These are phyloP conservation scores for Penicillium dipodomyicola DNA, from an alignment of 495 filamentous ascomycete genomes.

Conservation along the genomic window DNA sequence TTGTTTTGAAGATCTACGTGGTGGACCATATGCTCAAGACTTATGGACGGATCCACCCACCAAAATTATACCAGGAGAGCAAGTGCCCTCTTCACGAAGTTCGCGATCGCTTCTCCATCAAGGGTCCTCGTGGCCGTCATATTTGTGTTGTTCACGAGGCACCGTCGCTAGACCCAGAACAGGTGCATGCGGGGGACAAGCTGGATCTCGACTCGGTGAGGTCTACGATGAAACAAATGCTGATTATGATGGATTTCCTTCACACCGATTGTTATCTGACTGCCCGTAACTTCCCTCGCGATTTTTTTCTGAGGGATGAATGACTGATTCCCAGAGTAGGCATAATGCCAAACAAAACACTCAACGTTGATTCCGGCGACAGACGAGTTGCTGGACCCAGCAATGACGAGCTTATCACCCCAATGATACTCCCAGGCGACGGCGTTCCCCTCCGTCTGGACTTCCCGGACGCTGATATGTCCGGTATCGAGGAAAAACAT, in stretches of 20 bases:
- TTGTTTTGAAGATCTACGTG: conserved; percentile 12
- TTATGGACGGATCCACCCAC: not conserved
- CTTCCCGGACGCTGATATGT: not conserved
- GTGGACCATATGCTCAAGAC: conserved; percentile 1
- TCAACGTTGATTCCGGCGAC: not conserved
- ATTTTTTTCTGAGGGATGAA: not conserved
- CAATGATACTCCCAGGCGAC: not conserved
- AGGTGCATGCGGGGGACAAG: not conserved
- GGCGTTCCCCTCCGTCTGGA: not conserved
- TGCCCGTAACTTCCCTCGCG: not conserved
- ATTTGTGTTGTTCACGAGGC: conserved; percentile 8
- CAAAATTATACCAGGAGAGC: not conserved
- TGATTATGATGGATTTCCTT: conserved; percentile 2
- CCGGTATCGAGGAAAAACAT: not conserved
- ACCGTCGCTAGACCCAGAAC: not conserved
- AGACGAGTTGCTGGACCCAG: not conserved
- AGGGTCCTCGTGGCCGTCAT: conserved; percentile 1
- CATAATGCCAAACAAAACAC: not conserved
- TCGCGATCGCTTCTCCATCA: not conserved
- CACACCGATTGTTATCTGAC: conserved; percentile 7
- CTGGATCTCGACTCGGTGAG: not conserved
- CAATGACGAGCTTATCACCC: not conserved
- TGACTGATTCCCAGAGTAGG: not conserved
- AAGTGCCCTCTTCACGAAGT: conserved; percentile 3
- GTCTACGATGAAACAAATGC: not conserved